Percentiles rank a stretch among this genome's conserved stretches.
Conservation (phyloP, 176 grass and related monocot species). For the Avena sativa region DNA sequence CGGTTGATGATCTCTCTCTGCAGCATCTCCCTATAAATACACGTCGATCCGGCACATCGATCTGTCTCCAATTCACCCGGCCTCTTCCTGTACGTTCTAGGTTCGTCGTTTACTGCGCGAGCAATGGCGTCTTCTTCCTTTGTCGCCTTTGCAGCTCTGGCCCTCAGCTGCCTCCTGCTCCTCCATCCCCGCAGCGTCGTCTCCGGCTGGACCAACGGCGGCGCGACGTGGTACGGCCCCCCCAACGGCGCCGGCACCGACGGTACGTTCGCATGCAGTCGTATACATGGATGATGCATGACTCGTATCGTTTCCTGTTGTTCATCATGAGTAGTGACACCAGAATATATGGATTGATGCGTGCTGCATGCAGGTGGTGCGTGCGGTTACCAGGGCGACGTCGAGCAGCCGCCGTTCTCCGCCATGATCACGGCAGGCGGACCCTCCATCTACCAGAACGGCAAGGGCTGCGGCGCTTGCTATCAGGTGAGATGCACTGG, state of each 20-base stretch:
- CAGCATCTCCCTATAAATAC: constrained; percentile 49
- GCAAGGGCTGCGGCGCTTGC: constrained; percentile 82
- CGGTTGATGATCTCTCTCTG: not conserved
- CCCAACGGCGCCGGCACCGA: constrained; percentile 63
- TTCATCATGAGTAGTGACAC: not conserved
- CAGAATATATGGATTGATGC: not conserved
- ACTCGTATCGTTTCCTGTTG: not conserved
- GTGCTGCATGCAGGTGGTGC: constrained; percentile 54
- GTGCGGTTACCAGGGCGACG: constrained; percentile 70
- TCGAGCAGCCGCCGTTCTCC: constrained; percentile 60
- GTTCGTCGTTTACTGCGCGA: not conserved
- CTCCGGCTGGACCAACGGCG: constrained; percentile 51
- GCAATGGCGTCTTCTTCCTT: constrained; percentile 47
- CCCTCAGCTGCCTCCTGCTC: constrained; percentile 5
- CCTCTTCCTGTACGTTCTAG: not conserved
- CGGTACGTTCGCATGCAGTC: constrained; percentile 30
- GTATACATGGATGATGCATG: not conserved
- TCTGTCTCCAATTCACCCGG: not conserved
- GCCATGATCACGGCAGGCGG: constrained; percentile 76
- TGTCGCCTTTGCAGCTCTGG: constrained; percentile 31
- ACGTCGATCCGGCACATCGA: not conserved
- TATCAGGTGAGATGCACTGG: constrained; percentile 32
- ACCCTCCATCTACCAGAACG: constrained; percentile 64
- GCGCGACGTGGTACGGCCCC: constrained; percentile 75
- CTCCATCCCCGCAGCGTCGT: constrained; percentile 52